Conservation (phyloP, 768 basidiomycete genomes). For the Sporobolomyces phaffii region DNA sequence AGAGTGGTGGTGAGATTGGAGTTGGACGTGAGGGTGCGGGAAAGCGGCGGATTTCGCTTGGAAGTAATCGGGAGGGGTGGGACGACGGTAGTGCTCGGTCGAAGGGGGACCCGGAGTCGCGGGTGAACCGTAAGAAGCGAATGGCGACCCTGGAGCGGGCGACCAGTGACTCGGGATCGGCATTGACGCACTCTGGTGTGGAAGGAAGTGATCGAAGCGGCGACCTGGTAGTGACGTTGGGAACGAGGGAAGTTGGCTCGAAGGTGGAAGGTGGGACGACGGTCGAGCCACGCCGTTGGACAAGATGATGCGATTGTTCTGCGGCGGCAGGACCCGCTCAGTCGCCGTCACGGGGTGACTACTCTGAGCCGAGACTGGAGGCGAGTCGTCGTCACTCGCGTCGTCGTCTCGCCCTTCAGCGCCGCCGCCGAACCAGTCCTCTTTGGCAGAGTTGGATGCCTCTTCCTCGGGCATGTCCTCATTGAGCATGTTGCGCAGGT, state of each 20-base stretch:
- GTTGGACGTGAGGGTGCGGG: not conserved
- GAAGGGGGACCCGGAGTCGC: not conserved
- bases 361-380: not conserved
- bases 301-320: not conserved
- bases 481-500: constrained; percentile 40
- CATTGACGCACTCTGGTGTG: not conserved
- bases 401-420: constrained; percentile 12
- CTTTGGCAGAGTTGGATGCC: not conserved
- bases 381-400: not conserved
- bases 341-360: not conserved
- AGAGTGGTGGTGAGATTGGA: not conserved
- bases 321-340: not conserved
- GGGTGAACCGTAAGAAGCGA: constrained; percentile 8
- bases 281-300: constrained; percentile 1
- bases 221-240: constrained; percentile 3
- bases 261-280: not conserved
- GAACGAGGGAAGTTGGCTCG: constrained; percentile 11
- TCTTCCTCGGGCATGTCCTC: constrained; percentile 28
- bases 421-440: constrained; percentile 34
- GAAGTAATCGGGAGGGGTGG: constrained; percentile 23
- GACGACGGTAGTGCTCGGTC: constrained; percentile 6
- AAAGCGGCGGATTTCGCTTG: not conserved
- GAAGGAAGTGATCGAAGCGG: constrained; percentile 3
- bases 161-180: not conserved
- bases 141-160: constrained; percentile 8